Evolutionary conservation across 2,329 filamentous ascomycete species (phyloP), one percentile per base, ranked within the genome.

Genomic region (Chalaropsis thielavioides): DNA sequence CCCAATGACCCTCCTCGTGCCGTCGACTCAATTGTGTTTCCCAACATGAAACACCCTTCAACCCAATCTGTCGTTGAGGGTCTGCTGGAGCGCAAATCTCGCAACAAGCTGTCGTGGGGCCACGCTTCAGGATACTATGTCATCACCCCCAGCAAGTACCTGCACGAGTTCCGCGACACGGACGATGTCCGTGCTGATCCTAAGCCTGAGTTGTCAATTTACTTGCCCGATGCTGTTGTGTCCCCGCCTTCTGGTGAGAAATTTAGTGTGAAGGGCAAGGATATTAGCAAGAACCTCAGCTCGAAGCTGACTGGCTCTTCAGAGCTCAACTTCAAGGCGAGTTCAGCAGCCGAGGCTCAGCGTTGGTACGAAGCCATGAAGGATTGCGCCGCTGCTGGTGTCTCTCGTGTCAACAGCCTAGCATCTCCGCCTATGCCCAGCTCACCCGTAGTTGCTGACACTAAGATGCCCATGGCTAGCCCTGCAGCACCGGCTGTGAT

Each of bases 101-200:
- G 91, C 70, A 88, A 95, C 74, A 86, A 95, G 76, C 83, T 90
- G 40, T 82, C 82, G 22, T 84, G 87, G 76, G 87, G 88, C 66
- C 94, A 89, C 75, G 86, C 84, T 68, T 83, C 88, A 0, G 84
- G 83, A 65, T 96, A 95, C 80, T 99, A 96, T 73, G 92, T 94
- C 65, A 84, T 97, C 60, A 95, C 91, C 0, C 88, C 90, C 0
- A 83, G 89, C 66, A 90, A 89, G 72, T 99, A 87, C 76, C 77
- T 99, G 66, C 94, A 99, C 77, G 92, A 96, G 75, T 99, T 95
- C 81, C 95, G 95, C 77, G 91, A 95, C 72, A 88, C 89, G 72
- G 92, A 97, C 71, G 82, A 85, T 71, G 70, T 81, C 62, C 80
- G 81, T 60, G 76, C 83, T 71, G 90, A 95, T 68, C 90, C 90